Percentiles rank a stretch among this genome's conserved stretches.
Conservation (phyloP, 2,329 filamentous ascomycete genomes). For the Fusarium mundagurra region DNA sequence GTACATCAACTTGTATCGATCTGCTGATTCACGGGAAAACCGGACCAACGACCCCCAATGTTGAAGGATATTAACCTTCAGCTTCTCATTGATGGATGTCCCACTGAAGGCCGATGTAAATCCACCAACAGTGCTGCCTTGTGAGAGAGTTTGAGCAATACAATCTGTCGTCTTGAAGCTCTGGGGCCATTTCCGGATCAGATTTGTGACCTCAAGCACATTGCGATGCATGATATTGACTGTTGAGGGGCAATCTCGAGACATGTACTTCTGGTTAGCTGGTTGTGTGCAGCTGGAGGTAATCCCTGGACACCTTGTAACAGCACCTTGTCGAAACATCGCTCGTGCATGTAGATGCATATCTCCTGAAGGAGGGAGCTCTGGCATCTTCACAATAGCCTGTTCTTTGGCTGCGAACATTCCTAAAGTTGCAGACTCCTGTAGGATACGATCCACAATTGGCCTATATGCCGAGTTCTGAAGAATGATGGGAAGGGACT, state of each 20-base stretch:
- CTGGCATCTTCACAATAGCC: background rate
- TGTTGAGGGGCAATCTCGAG: slow-evolving; percentile 34
- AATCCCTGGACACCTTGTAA: slow-evolving; percentile 22
- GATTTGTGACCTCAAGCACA: slow-evolving; percentile 33
- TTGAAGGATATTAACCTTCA: slow-evolving; percentile 32
- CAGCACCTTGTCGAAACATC: slow-evolving; percentile 26
- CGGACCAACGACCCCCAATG: slow-evolving; percentile 35
- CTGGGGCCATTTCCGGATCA: slow-evolving; percentile 29
- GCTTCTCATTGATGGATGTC: slow-evolving; percentile 30
- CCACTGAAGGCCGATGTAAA: slow-evolving; percentile 25
- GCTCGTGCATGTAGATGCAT: slow-evolving; percentile 30
- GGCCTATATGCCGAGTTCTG: slow-evolving; percentile 51
- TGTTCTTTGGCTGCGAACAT: slow-evolving; percentile 36
- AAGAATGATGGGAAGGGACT: slow-evolving; percentile 39
- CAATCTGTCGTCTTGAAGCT: slow-evolving; percentile 29
- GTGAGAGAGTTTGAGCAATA: slow-evolving; percentile 28
- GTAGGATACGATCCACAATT: slow-evolving; percentile 45
- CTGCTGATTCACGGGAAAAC: slow-evolving; percentile 2
- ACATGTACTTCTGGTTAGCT: slow-evolving; percentile 13
- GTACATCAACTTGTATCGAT: slow-evolving; percentile 37
- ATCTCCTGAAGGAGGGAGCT: slow-evolving; percentile 21
- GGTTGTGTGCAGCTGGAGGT: slow-evolving; percentile 1
- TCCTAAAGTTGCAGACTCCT: slow-evolving; percentile 42
- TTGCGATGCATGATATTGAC: slow-evolving; percentile 34
- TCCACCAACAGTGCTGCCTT: slow-evolving; percentile 26